Evolutionary conservation across 169 alveolate genomes (phyloP).

Genomic region (Plasmodium falciparum): DNA sequence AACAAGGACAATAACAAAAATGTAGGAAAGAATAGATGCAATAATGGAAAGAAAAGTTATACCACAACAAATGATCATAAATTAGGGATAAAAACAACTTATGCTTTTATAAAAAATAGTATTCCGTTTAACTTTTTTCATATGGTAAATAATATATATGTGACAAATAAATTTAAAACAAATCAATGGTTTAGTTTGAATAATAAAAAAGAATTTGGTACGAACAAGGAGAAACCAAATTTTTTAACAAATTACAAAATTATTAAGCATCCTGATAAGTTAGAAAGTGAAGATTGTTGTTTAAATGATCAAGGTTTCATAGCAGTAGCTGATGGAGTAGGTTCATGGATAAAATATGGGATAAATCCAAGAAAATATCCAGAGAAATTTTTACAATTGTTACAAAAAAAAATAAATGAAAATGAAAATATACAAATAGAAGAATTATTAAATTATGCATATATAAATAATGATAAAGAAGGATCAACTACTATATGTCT

Average conservation of each 20-base stretch:
- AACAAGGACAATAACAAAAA: background rate
- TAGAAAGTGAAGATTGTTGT: constrained; percentile 60
- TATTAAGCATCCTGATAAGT: constrained; percentile 50
- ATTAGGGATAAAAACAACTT: constrained; percentile 5
- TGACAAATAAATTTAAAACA: constrained; percentile 36
- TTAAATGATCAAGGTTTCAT: constrained; percentile 38
- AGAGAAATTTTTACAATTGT: constrained; percentile 37
- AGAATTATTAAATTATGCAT: constrained; percentile 58
- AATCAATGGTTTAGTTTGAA: constrained; percentile 12
- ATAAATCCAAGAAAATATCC: constrained; percentile 53
- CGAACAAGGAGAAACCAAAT: background rate
- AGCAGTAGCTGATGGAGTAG: constrained; percentile 57
- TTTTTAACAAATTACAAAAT: constrained; percentile 43
- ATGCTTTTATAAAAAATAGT: constrained; percentile 23
- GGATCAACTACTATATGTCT: constrained; percentile 63
- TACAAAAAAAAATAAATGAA: constrained; percentile 34
- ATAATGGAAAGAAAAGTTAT: background rate
- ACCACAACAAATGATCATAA: constrained; percentile 22
- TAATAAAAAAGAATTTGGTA: constrained; percentile 17
- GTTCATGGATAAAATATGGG: constrained; percentile 31
- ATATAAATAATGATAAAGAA: constrained; percentile 27
- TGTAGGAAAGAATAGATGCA: background rate
- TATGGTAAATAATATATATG: constrained; percentile 28
- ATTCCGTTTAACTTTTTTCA: constrained; percentile 40
- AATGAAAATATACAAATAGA: constrained; percentile 37